Percentiles rank a stretch among this genome's conserved stretches.
Evolutionary conservation across 345 rosid species (phyloP).

Genomic region (Lepidium didymum): DNA sequence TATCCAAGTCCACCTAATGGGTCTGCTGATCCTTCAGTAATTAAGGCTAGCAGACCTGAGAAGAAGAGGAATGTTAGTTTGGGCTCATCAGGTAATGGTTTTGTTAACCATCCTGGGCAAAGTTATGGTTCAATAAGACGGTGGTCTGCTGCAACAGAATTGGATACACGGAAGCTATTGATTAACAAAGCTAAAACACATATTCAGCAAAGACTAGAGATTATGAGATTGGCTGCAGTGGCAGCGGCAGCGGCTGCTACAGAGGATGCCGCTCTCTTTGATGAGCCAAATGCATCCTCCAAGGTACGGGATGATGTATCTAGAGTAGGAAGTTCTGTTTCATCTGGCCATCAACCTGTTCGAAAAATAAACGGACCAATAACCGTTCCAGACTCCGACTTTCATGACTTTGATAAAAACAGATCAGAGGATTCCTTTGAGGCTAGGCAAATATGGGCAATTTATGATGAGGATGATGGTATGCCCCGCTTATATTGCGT

Average conservation of each 20-base stretch:
- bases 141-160: conserved; percentile 47
- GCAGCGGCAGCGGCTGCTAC: conserved; percentile 39
- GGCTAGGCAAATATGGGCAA: conserved; percentile 95
- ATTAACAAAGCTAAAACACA: conserved; percentile 68
- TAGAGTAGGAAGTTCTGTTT: too few species aligned
- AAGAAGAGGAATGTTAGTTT: conserved; percentile 68
- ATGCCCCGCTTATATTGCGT: conserved; percentile 96
- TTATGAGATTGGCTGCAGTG: conserved; percentile 44
- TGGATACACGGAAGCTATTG: conserved; percentile 80
- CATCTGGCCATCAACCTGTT: background rate
- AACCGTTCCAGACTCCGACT: conserved; percentile 88
- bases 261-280: conserved; percentile 4
- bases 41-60: conserved; percentile 48
- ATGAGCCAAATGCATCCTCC: conserved; percentile 23
- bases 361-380: conserved; percentile 41
- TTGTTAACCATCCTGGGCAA: conserved; percentile 46
- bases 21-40: conserved; percentile 30
- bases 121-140: conserved; percentile 44
- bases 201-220: conserved; percentile 58
- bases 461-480: conserved; percentile 94
- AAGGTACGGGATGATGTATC: conserved; percentile 23
- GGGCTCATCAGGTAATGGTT: conserved; percentile 48
- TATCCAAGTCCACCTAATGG: conserved; percentile 26
- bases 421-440: conserved; percentile 87
- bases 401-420: conserved; percentile 90